Percentiles rank a stretch among this genome's conserved stretches.
phyloP scores from a whole-genome alignment of 768 basidiomycete genomes.

The Galerina sulciceps region DNA sequence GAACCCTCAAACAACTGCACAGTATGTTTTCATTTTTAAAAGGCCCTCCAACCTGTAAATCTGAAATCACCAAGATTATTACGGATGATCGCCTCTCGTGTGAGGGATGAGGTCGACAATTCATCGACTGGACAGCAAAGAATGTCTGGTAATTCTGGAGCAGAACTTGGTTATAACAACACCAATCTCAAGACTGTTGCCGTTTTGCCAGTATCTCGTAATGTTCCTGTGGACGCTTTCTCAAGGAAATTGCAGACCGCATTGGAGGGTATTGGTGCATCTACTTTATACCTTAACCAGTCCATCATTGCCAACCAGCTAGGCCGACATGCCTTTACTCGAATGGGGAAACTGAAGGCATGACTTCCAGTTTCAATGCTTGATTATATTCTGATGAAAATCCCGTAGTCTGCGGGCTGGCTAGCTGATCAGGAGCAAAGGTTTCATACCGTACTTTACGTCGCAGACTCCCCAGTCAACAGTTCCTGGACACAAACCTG shows the following conservation, averaged over 20 bases:
- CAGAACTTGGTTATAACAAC: slow-evolving; percentile 78
- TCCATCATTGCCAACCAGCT: slow-evolving; percentile 90
- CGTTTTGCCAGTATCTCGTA: slow-evolving; percentile 84
- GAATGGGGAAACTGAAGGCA: slow-evolving; percentile 97
- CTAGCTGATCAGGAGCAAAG: slow-evolving; percentile 94
- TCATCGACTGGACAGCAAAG: slow-evolving; percentile 42
- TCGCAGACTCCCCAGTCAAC: slow-evolving; percentile 93
- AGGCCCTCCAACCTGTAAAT: background rate
- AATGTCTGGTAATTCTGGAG: slow-evolving; percentile 53
- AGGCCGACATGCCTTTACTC: slow-evolving; percentile 92
- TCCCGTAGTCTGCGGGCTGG: slow-evolving; percentile 65
- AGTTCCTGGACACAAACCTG: slow-evolving; percentile 99
- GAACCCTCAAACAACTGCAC: slow-evolving; percentile 84
- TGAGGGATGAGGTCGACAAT: slow-evolving; percentile 80
- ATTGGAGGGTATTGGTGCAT: slow-evolving; percentile 91
- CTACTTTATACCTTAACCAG: slow-evolving; percentile 92
- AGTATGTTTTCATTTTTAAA: slow-evolving; percentile 42
- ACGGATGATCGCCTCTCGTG: slow-evolving; percentile 90
- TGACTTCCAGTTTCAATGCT: slow-evolving; percentile 19
- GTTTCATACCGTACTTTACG: slow-evolving; percentile 92
- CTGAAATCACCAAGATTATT: slow-evolving; percentile 48
- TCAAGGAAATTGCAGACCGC: slow-evolving; percentile 87
- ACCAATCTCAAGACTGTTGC: slow-evolving; percentile 93
- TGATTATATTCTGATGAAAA: background rate
- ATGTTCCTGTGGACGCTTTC: slow-evolving; percentile 88